Evolutionary conservation across 2,329 filamentous ascomycete genomes (phyloP), one percentile per base, ranked within the genome.

Genomic region (Domatiomyces globalis): DNA sequence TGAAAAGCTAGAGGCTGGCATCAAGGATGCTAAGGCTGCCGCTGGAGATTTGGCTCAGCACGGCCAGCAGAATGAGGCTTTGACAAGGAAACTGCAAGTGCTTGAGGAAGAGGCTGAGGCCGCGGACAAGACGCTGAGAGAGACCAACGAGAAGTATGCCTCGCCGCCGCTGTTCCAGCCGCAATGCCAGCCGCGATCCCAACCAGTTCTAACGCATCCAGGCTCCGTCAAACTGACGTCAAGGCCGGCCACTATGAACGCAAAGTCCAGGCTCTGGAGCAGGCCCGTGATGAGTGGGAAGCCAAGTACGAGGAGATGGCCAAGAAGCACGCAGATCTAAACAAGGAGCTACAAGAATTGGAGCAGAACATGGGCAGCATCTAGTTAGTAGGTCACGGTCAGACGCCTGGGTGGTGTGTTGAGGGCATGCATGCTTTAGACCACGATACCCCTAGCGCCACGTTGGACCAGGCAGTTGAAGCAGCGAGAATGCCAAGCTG

Each of bases 201-300:
- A 19, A 9, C 46, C 45, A 18, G 50, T 33, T 51, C 27, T 27
- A 39, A 46, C 43, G 20, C 9, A 51, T 15, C 39, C 63, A 98
- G 92, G 76, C 87, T 96, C 67, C 89, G 92, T 70, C 89, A 95
- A 76, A 95, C 92, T 74, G 92, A 98, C 70, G 88, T 96, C 74
- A 96, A 96, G 79, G 89, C 90, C 66, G 92, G 90, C 65, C 90
- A 98, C 77, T 96, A 90, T 73, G 92, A 98, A 77, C 92, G 92
- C 74, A 96, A 96, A 79, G 92, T 96, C 63, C 87, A 95, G 73
- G 90, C 92, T 64, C 83, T 95, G 66, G 92, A 98, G 75, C 77
- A 80, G 66, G 81, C 89, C 69, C 85, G 87, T 65, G 88, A 95
- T 72, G 81, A 89, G 71, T 95, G 89, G 89, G 92, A 96, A 77